These are phyloP conservation scores for Filosporella fistucella DNA, from an alignment of 495 filamentous ascomycete genomes.

Conservation along the genomic window DNA sequence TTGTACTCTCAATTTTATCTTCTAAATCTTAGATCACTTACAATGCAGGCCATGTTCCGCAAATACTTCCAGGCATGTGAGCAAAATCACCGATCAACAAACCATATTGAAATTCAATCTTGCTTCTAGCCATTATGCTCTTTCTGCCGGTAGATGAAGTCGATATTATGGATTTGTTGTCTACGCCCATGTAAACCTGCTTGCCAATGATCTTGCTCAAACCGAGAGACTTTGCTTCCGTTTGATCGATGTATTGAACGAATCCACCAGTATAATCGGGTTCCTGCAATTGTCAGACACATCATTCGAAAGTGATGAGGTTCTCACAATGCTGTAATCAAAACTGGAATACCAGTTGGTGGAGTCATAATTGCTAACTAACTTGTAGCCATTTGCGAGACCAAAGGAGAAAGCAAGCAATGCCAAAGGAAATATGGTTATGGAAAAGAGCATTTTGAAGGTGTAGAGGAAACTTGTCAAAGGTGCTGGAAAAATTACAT, in stretches of 20 bases:
- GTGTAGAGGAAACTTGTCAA: no score
- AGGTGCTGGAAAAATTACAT: no score
- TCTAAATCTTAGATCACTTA: neutral
- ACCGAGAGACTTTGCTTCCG: constrained; percentile 39
- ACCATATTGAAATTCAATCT: constrained; percentile 58
- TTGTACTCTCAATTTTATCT: neutral
- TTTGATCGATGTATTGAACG: constrained; percentile 50
- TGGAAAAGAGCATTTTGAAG: no score
- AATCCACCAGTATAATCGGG: constrained; percentile 51
- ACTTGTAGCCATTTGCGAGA: no score
- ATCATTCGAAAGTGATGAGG: no score
- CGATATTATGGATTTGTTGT: no score
- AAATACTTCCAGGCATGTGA: constrained; percentile 69
- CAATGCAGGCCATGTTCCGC: constrained; percentile 48
- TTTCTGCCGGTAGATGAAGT: constrained; percentile 26
- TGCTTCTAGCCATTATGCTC: constrained; percentile 64
- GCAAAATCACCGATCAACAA: constrained; percentile 68
- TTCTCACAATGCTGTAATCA: no score
- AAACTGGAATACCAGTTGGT: no score
- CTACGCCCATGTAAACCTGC: constrained; percentile 45
- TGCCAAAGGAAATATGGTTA: no score
- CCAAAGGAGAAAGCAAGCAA: no score
- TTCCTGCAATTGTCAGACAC: no score
- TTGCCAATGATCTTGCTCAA: constrained; percentile 42
- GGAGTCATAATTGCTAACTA: no score